Evolutionary conservation across 345 rosid genomes (phyloP), one percentile per base, ranked within the genome.

Genomic region (Aquilaria malaccensis): DNA sequence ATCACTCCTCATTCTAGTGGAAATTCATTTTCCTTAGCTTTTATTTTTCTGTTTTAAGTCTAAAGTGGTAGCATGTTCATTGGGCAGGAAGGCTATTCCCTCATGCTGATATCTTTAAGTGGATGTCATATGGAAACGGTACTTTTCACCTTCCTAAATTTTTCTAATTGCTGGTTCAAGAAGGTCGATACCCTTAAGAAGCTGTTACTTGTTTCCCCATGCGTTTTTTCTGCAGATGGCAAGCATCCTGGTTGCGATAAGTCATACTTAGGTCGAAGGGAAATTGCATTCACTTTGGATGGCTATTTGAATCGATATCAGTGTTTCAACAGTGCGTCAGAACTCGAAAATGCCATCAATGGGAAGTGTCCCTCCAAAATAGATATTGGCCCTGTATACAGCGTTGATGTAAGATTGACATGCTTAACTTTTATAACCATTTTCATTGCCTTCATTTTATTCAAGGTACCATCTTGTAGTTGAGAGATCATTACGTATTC

Each of bases 111-210:
- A 77, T 89, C 31, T 72, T 85, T 76, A 89, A 83, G 70, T 93
- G 97, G 96, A 72, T 89, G 83, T 89, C 82, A 46, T 89, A 93
- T 50, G 98, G 97, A 67, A 83, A 94, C 58, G 97, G 98, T 89
- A 76, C 72, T 56, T 10, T n/a, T 11, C 50, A 14, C 50, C n/a
- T 37, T 33, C 13, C 13, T 52, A 41, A 7, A 9, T 37, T 57
- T 45, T 37, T 3, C 43, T 37, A 37, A 37, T 37, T 37, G 43
- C 43, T 37, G 43, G 43, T 37, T 37, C 43, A 3, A 37, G 43
- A 37, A 37, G 43, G 7, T 37, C 43, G 2, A 37, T 9, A 37
- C 43, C 7, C 43, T 37, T 37, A 37, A 5, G 43, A 37, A 31
- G 6, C 11, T 59, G 56, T 11, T 67, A 6, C 11, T 33, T 63